Evolutionary conservation across 805 yeast genomes (phyloP), one percentile per base, ranked within the genome.

Genomic region (Starmerella apicola): DNA sequence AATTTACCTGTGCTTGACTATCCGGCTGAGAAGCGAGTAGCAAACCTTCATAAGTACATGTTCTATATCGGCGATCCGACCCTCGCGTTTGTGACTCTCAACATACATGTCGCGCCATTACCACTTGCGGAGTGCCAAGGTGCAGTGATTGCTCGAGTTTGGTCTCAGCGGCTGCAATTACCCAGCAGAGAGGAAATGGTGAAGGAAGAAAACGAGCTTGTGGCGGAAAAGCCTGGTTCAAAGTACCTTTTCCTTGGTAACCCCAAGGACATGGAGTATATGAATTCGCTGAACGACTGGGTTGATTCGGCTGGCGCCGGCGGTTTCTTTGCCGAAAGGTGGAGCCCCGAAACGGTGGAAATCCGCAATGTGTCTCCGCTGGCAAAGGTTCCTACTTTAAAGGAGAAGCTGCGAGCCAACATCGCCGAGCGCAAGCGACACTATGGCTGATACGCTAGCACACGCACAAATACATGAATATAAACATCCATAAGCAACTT

Each of bases 201-300:
- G 27, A 45, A 53, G 26, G 68, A 68, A 58, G 70, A 69, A 33
- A 38, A 50, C 4, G 50, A 61, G 20, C 58, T 70, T 24, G 55
- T 65, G 10, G 59, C 56, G 13, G 48, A 39, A 5, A 65, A 68
- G 42, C 61, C 63, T 12, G 72, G 69, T 15, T 56, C 65, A 20
- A 48, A 55, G 3, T 72, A 68, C 56, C 83, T 78, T 51, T 70
- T 66, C 42, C 53, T 78, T 54, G 61, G 60, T 13, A 65, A 57
- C 48, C 81, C 82, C 9, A 59, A 59, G 33, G 91, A 80, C 48
- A 74, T 70, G 1, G 70, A 70, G 20, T 81, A 76, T 53, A 68
- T 73, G 50, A 68, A 69, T 46, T 37, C 57, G 58, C 33, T 60
- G 45, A 22, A 57, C 54, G 41, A 66, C 64, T 21, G 63, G 64